Evolutionary conservation across 331 rosid species (phyloP).

Genomic region (Quercus tomentella): DNA sequence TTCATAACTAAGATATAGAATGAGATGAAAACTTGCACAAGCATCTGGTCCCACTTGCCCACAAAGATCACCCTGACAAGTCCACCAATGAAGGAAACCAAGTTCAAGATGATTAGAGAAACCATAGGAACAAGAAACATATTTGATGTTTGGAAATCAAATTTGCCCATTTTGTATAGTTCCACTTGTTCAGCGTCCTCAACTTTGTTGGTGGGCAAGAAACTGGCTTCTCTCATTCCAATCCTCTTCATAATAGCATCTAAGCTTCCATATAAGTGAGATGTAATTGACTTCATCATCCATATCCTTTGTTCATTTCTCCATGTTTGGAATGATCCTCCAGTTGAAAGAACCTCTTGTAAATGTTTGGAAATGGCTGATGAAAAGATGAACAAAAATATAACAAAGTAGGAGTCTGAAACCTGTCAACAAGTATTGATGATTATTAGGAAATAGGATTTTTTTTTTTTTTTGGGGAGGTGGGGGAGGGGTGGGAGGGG

Average conservation of each 20-base stretch:
- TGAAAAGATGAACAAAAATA: slow-evolving; percentile 36
- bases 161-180: slow-evolving; percentile 41
- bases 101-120: slow-evolving; percentile 33
- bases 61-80: slow-evolving; percentile 15
- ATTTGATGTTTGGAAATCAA: slow-evolving; percentile 42
- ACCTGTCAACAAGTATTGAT: slow-evolving; percentile 29
- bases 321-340: slow-evolving; percentile 44
- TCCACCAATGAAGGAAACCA: slow-evolving; percentile 32
- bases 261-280: slow-evolving; percentile 49
- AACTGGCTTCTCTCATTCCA: slow-evolving; percentile 57
- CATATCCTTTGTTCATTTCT: slow-evolving; percentile 63
- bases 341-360: slow-evolving; percentile 41
- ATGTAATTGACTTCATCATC: slow-evolving; percentile 66
- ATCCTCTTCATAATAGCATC: slow-evolving; percentile 56
- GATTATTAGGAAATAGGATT: too few relatives aligned
- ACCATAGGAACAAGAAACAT: slow-evolving; percentile 40
- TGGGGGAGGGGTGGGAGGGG: too few relatives aligned
- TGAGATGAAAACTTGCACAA: slow-evolving; percentile 33
- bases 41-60: slow-evolving; percentile 32
- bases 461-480: too few relatives aligned
- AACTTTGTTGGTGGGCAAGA: slow-evolving; percentile 43
- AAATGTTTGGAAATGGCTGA: slow-evolving; percentile 40
- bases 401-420: slow-evolving; percentile 28
- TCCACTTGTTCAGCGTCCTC: slow-evolving; percentile 30
- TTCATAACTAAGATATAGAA: slow-evolving; percentile 19